Evolutionary conservation across 2,329 filamentous ascomycete species (phyloP).

Genomic region (Thelonectria discophora): DNA sequence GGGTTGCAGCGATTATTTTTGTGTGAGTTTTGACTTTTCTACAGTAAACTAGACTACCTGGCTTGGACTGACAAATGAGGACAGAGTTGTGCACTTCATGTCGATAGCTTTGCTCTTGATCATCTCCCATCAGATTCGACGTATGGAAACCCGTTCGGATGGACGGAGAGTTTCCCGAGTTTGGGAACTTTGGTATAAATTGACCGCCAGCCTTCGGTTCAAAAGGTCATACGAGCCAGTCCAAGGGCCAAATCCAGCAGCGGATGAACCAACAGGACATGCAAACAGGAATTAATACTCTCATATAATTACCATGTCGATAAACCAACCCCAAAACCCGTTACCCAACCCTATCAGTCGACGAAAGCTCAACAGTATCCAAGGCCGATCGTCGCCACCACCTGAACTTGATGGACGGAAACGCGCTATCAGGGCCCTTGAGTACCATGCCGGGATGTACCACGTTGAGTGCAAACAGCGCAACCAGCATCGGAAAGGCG

Average conservation of each 20-base stretch:
- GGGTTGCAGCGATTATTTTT: not conserved
- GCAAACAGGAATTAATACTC: not conserved
- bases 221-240: not conserved
- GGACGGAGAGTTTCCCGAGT: not conserved
- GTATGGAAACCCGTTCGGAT: not conserved
- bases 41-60: not conserved
- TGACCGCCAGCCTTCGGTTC: not conserved
- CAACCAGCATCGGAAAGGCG: slow-evolving; percentile 52
- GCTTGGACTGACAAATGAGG: not conserved
- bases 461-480: slow-evolving; percentile 50
- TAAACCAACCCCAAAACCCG: no score
- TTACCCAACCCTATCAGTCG: not conserved
- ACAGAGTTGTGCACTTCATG: not conserved
- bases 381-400: slow-evolving; percentile 13
- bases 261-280: not conserved
- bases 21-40: not conserved
- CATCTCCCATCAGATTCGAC: not conserved
- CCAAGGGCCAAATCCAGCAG: not conserved
- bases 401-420: slow-evolving; percentile 11
- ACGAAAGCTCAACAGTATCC: not conserved
- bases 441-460: slow-evolving; percentile 46
- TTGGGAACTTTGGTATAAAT: not conserved
- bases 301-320: no score
- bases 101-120: not conserved
- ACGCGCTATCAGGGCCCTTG: slow-evolving; percentile 18